Base-by-base conservation (phyloP, 2,329 filamentous ascomycete genomes). In the Pseudogymnoascus sp. region DNA sequence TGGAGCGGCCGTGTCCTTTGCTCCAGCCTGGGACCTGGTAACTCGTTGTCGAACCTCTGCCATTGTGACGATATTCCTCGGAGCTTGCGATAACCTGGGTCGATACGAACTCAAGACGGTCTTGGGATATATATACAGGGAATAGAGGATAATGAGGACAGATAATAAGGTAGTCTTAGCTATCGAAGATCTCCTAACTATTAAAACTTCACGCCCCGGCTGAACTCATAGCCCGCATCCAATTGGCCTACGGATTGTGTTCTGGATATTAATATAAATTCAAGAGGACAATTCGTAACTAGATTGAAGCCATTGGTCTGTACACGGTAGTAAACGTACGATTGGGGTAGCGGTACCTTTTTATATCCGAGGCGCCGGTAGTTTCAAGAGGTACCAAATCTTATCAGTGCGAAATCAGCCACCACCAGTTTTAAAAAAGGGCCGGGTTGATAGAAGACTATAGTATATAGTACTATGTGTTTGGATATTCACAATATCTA, bases 31-130 rank as follows among this genome's bases (percentile, higher is more conserved):
- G 54, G 62, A 47, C 25, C 32, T 63, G 20, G 60, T 47, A 34
- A 7, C 47, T 41, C 64, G 47, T 59, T 65, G 63, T 5, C 64
- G 50, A 14, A 64, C 59, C 60, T 65, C 64, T 47, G 64, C 43
- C 64, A 65, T 65, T 39, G 8, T 64, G 41, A 37, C 4, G 34
- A 14, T 37, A 11, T 28, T 54, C 47, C 9, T 28, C 11, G 47
- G 47, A 54, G 9, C 47, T 54, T 20, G 28, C 28, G 47, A 28
- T 54, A 54, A 32, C 47, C 14, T 14, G 28, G n/a, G 28, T 32
- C 43, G 16, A 32, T 50, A 30, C n/a, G 8, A 6, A 14, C 47
- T 6, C 28, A 54, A 18, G 47, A 35, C 20, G 34, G 22, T 16
- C 34, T 9, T 41, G 22, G 25, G 50, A 41, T 25, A 37, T 58